Base-by-base conservation (phyloP, 1,284 basidiomycete genomes). In the Puccinia novopanici region DNA sequence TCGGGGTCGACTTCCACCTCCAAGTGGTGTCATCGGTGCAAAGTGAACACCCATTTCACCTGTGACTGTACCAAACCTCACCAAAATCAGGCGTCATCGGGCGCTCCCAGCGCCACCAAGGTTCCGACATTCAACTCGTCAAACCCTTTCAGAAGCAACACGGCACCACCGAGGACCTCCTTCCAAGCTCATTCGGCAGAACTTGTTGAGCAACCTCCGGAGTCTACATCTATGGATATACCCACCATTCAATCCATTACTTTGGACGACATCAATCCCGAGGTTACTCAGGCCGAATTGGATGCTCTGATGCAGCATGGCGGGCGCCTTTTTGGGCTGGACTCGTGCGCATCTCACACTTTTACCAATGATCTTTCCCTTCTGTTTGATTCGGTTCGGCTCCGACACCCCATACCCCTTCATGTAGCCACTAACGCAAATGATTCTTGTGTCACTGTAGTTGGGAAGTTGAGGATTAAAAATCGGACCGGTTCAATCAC, bases 401-500 rank as follows among this genome's bases (percentile, higher is more conserved):
- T 68, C 2, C n/a, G 4, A 10, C 10, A 2, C 22, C 65, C 65
- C n/a, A 68, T 42, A 12, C 65, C 65, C 9, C 34, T 68, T 4
- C 4, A 15, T 45, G 65, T 68, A 3, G 65, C 65, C 12, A 68
- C 37, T 68, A 2, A 68, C n/a, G 40, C 5, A 8, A 8, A 37
- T 10, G 2, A 27, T 45, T 45, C 40, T 24, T 68, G 6, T 68
- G 15, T 68, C 34, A 68, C 65, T 24, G 9, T 24, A 48, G 37
- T 68, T 68, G 65, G 65, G 40, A 68, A 68, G 65, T 45, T 68
- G 65, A 68, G 0, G 15, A 45, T 45, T 48, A 27, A 24, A 24
- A 68, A 68, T 24, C 2, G n/a, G 15, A n/a, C 40, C n/a, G 65
- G 65, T n/a, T 45, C 65, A n/a, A 68, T 68, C 40, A 68, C 65